Evolutionary conservation across 345 rosid genomes (phyloP), one percentile per base, ranked within the genome.

Genomic region (Eutrema heterophyllum): DNA sequence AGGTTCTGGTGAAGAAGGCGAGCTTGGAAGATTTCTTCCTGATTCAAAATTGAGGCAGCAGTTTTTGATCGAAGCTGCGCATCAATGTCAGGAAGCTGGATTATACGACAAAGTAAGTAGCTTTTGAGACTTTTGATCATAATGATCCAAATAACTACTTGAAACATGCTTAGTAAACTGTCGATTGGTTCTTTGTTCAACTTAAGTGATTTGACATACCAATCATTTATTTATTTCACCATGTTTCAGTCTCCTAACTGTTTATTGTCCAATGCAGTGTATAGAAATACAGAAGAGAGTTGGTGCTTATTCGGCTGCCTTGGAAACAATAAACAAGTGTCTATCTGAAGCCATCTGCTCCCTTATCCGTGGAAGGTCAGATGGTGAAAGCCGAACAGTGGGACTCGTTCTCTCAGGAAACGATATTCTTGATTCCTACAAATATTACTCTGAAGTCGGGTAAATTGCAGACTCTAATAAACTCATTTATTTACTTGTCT

Each of bases 1-100:
- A 70, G 90, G 93, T 73, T 71, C 84, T 39, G 95, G 97, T 40
- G 93, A 88, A 81, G 96, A 92, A 84, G 98, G 97, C 59, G 86
- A 88, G 79, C 67, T 90, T 83, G 81, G 79, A 66, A 78, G 95
- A 71, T 88, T 88, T 87, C 58, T 90, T 6, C 69, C 72, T 15
- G 97, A 92, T 77, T 26, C 64, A 48, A 81, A 76, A 60, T 70
- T 75, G 29, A 90, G 93, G 71, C 90, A 81, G 8, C 96, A 87
- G 77, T 90, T 90, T 72, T 82, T 92, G 66, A 92, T 85, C 53
- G 90, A 87, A 79, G 94, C 90, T 83, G 89, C 95, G 43, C 76
- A 68, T 63, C 92, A 84, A 66, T 90, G 95, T 82, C 85, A 78
- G 82, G 95, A 88, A 70, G 78, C 95, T 77, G 97, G 93, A 54